Base-by-base conservation (phyloP, 2,329 filamentous ascomycete species). In the Thyridium curvatum region DNA sequence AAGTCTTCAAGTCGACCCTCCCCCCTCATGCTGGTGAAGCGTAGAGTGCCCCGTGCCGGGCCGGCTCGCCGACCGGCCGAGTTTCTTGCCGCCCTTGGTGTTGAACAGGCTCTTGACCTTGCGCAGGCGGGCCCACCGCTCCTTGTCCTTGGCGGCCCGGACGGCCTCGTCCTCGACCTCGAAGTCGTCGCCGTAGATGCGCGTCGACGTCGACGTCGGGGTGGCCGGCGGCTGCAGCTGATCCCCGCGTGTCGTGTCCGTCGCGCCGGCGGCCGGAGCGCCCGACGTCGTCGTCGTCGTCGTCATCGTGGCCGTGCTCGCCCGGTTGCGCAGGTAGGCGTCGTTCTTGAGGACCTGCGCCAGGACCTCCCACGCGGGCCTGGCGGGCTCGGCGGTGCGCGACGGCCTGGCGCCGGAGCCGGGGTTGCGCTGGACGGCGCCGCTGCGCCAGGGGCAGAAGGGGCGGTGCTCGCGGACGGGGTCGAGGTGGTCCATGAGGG, bases 381-480 rank as follows among this genome's bases (percentile, higher is more conserved):
- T 55, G 28, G 56, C 58, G 21, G 21, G 6, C 34, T 53, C 62
- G 2, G 51, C 52, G 33, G 26, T 31, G 17, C 40, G n/a, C 44
- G 16, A 32, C 37, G 6, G 41, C 41, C 4, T 7, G 37, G 40
- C 15, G 38, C 41, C 16, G 18, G 39, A 32, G 8, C 64, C 65
- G 2, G 64, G 58, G 39, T 68, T 68, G 40, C 72, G 78, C 55
- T 90, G 85, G 2, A 77, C 72, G 10, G 64, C 52, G 3, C 76
- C 60, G 48, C 80, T 86, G 42, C 82, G 72, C 86, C 86, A 93
- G 1, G 86, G 86, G 49, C 86, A 93, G 53, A 90, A 93, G 52
- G 87, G 85, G 44, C 87, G 78, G 58, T 93, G 86, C 56, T 90
- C 84, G 5, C 72, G 71, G 2, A 82, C 62, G 4, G 80, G 78